These are phyloP conservation scores for Phytophthora multivora DNA, from an alignment of 352 stramenopile species.

Conservation along the genomic window DNA sequence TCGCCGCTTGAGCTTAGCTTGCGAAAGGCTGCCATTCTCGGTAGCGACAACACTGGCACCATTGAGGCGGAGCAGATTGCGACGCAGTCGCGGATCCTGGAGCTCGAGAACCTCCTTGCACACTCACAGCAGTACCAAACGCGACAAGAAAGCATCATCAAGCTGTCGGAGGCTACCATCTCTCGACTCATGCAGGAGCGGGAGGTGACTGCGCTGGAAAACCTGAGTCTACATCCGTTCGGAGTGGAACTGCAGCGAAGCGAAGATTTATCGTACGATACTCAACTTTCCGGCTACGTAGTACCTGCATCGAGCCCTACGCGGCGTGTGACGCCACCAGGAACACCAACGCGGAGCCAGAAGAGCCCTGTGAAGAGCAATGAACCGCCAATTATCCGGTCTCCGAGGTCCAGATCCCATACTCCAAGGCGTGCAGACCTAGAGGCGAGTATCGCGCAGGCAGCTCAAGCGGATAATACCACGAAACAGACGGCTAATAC, in stretches of 20 bases:
- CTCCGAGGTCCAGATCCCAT: constrained; percentile 10
- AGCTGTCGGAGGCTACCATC: constrained; percentile 64
- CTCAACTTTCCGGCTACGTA: constrained; percentile 4
- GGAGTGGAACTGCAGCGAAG: constrained; percentile 9
- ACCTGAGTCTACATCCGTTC: constrained; percentile 46
- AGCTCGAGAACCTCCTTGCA: constrained; percentile 60
- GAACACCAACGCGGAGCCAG: constrained; percentile 2
- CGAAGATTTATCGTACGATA: constrained; percentile 20
- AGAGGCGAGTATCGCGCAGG: constrained; percentile 17
- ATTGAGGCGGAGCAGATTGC: constrained; percentile 66
- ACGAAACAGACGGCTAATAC: neutral
- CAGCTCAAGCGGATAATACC: constrained; percentile 1
- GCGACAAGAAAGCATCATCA: constrained; percentile 68
- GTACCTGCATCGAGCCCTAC: constrained; percentile 8
- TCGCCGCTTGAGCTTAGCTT: constrained; percentile 69
- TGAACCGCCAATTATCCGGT: constrained; percentile 6
- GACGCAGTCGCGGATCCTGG: constrained; percentile 49
- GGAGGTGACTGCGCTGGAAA: constrained; percentile 49
- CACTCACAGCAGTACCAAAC: constrained; percentile 64
- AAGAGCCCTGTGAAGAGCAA: constrained; percentile 1
- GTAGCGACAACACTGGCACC: constrained; percentile 42
- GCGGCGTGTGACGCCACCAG: constrained; percentile 5
- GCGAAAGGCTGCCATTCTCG: constrained; percentile 63
- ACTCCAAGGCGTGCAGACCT: constrained; percentile 18
- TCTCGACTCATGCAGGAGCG: constrained; percentile 65